phyloP scores from a whole-genome alignment of 2,329 filamentous ascomycete genomes.

The Dissoconium aciculare region DNA sequence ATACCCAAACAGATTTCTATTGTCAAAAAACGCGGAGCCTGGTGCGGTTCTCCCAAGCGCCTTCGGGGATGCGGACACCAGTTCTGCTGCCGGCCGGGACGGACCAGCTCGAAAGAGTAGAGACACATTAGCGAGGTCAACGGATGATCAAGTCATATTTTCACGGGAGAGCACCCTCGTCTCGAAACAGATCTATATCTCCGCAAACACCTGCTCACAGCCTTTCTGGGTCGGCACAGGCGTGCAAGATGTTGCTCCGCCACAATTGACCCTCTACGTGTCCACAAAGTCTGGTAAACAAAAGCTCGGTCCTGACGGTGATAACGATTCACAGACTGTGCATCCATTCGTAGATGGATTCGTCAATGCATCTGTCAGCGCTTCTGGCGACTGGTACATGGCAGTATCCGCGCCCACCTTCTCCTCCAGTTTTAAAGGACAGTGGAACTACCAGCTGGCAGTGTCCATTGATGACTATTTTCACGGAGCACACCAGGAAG shows the following conservation, averaged over 20 bases:
- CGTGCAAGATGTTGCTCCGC: slow-evolving; percentile 31
- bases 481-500: slow-evolving; percentile 43
- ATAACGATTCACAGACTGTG: slow-evolving; percentile 31
- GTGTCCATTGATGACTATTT: slow-evolving; percentile 68
- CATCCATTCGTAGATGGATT: slow-evolving; percentile 53
- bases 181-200: slow-evolving; percentile 52
- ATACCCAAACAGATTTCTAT: slow-evolving; percentile 43
- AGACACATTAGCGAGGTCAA: slow-evolving; percentile 5
- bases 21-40: slow-evolving; percentile 25
- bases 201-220: slow-evolving; percentile 73
- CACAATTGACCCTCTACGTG: slow-evolving; percentile 65
- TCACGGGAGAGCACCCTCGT: too few relatives aligned
- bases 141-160: slow-evolving; percentile 4
- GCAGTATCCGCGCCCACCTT: slow-evolving; percentile 57
- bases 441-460: slow-evolving; percentile 69
- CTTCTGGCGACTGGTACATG: slow-evolving; percentile 57
- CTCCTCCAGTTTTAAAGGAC: slow-evolving; percentile 43
- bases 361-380: slow-evolving; percentile 46
- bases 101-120: too few relatives aligned
- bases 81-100: too few relatives aligned
- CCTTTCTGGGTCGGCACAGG: slow-evolving; percentile 43
- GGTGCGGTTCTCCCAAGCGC: slow-evolving; percentile 20
- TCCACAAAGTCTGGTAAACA: slow-evolving; percentile 47
- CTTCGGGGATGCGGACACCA: slow-evolving; percentile 2
- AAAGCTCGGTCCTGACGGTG: slow-evolving; percentile 47